phyloP scores from a whole-genome alignment of 345 rosid species.

The Gossypium anomalum region DNA sequence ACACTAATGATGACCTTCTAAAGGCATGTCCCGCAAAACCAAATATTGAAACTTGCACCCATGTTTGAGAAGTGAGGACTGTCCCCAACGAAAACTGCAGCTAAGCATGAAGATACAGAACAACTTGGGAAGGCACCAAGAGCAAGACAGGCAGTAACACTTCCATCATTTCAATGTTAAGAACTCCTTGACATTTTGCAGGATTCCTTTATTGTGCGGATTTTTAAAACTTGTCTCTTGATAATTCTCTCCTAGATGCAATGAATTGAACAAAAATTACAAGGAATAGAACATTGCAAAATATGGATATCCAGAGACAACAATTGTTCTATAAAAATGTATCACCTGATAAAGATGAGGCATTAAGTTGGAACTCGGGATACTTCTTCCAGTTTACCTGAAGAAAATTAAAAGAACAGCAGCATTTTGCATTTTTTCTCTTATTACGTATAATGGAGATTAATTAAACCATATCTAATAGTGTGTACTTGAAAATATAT shows the following conservation, averaged over 20 bases:
- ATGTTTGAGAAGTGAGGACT: not conserved
- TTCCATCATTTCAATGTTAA: conserved; percentile 6
- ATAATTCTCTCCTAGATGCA: conserved; percentile 30
- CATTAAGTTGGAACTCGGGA: conserved; percentile 44
- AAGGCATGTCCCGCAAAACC: not conserved
- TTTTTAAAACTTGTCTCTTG: conserved; percentile 29
- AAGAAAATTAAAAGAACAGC: not conserved
- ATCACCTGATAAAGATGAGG: conserved; percentile 38
- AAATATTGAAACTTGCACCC: not conserved
- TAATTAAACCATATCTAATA: not conserved
- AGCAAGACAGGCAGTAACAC: not conserved
- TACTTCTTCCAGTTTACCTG: conserved; percentile 67
- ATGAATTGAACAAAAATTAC: not conserved
- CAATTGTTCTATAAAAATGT: not conserved
- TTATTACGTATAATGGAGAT: not conserved
- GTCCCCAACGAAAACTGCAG: not conserved
- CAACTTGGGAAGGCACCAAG: not conserved
- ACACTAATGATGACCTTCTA: not conserved
- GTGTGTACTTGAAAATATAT: not conserved
- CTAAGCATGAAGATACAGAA: not conserved
- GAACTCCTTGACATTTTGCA: conserved; percentile 42
- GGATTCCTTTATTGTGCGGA: conserved; percentile 50
- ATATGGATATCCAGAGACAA: not conserved
- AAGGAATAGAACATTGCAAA: not conserved
- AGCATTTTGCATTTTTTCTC: not conserved